Evolutionary conservation across 345 rosid species (phyloP).

Genomic region (Ceriops zippeliana): DNA sequence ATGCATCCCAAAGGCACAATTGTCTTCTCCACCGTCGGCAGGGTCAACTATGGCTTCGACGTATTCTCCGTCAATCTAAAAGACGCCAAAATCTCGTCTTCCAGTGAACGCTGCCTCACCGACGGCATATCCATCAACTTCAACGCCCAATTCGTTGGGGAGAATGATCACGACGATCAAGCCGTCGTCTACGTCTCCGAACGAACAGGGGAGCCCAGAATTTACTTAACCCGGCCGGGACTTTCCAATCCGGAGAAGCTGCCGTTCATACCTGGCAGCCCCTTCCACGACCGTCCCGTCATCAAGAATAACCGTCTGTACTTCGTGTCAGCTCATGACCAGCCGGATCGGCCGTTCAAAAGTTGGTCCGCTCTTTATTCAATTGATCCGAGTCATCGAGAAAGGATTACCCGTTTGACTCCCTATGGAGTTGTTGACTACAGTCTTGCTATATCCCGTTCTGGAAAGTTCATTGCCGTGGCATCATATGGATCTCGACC

Average conservation of each 20-base stretch:
- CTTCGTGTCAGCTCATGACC: slow-evolving; percentile 75
- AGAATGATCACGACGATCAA: slow-evolving; percentile 18
- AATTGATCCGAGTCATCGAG: slow-evolving; percentile 12
- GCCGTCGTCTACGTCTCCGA: slow-evolving; percentile 64
- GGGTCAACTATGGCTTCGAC: slow-evolving; percentile 71
- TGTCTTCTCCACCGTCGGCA: slow-evolving; percentile 65
- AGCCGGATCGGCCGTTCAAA: slow-evolving; percentile 49
- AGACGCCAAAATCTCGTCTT: slow-evolving; percentile 3
- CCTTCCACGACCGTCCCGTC: slow-evolving; percentile 79
- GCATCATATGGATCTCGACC: slow-evolving; percentile 70
- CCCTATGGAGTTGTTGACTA: slow-evolving; percentile 55
- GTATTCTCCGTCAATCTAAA: slow-evolving; percentile 41
- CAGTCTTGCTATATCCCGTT: slow-evolving; percentile 62
- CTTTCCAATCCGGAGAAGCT: slow-evolving; percentile 38
- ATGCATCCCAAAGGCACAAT: slow-evolving; percentile 67
- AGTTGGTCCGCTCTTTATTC: slow-evolving; percentile 74
- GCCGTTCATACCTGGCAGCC: slow-evolving; percentile 47
- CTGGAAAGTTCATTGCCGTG: slow-evolving; percentile 58
- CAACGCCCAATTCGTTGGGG: slow-evolving; percentile 59
- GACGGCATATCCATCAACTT: slow-evolving; percentile 70
- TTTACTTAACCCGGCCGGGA: slow-evolving; percentile 41
- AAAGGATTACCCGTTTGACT: slow-evolving; percentile 45
- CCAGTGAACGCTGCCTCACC: slow-evolving; percentile 50
- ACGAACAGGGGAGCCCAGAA: slow-evolving; percentile 47
- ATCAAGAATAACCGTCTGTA: slow-evolving; percentile 43